Base-by-base conservation (phyloP, 2,329 filamentous ascomycete species). In the Onygena corvina region DNA sequence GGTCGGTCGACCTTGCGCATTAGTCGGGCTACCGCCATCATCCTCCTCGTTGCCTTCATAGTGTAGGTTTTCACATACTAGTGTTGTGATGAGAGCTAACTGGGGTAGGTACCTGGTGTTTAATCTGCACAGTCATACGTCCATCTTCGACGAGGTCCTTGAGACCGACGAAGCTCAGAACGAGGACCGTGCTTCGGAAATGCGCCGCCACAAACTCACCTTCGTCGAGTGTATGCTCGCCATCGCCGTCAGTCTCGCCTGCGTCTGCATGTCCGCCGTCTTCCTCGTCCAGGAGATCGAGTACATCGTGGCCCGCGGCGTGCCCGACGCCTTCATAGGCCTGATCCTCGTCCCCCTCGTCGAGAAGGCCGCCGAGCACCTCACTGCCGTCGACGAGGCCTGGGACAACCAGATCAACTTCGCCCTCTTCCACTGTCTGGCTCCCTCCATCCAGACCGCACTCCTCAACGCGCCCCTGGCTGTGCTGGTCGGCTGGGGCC, bases 291-390 rank as follows among this genome's bases (percentile, higher is more conserved):
- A 79, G 58, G 84, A 80, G 59, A 88, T 88, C 59, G 83, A 87
- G 55, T 71, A 74, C 23, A 76, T 89, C 42, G 84, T 87, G 18
- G 73, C 79, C 56, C 79, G 80, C 1, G 75, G 80, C 52, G 84
- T 88, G 62, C 86, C 81, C 70, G 84, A 84, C 66, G 85, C 81
- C 1, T 89, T 89, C 57, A 86, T 89, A 57, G 84, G 84, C 70
- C 70, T 88, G 42, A 85, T 88, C 46, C 69, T 88, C 16, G 82
- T 88, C 44, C 84, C 84, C 2, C 87, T 88, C 55, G 84, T 88
- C 25, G 84, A 84, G 38, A 88, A 88, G 58, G 84, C 84, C 1
- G 84, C 84, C 2, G 84, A 89, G 64, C 84, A 89, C 59, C 84
- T 88, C 33, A 88, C 85, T 1, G 85, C 85, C 14, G 81, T 87